Evolutionary conservation across 768 basidiomycete genomes (phyloP).

Genomic region (Lactarius psammicola): DNA sequence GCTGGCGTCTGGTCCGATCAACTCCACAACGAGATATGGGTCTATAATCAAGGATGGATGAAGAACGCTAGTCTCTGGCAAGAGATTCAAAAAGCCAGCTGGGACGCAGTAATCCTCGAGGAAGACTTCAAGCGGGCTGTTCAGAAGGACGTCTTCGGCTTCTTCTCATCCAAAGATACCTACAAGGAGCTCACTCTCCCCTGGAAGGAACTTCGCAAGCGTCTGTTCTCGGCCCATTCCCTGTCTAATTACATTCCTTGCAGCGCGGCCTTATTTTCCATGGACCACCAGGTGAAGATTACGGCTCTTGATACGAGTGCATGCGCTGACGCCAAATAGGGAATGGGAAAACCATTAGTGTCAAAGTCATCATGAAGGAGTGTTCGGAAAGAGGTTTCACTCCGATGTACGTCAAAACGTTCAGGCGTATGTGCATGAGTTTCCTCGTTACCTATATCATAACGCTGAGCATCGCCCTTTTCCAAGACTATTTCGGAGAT

Average conservation of each 20-base stretch:
- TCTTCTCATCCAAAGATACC: slow-evolving; percentile 70
- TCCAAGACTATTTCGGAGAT: slow-evolving; percentile 52
- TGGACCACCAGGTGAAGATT: slow-evolving; percentile 65
- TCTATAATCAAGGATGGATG: slow-evolving; percentile 70
- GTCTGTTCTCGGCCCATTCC: neutral
- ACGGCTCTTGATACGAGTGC: neutral
- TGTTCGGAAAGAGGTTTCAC: slow-evolving; percentile 60
- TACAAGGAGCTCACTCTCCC: slow-evolving; percentile 76
- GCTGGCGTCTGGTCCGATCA: slow-evolving; percentile 52
- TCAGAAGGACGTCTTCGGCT: slow-evolving; percentile 73
- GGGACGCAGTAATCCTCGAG: slow-evolving; percentile 74
- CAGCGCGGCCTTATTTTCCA: slow-evolving; percentile 81
- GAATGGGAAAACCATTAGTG: slow-evolving; percentile 81
- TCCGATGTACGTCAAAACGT: slow-evolving; percentile 81
- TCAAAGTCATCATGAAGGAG: slow-evolving; percentile 80
- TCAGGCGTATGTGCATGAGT: slow-evolving; percentile 51
- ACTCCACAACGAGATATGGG: slow-evolving; percentile 70
- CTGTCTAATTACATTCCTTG: slow-evolving; percentile 3
- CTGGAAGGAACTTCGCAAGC: slow-evolving; percentile 61
- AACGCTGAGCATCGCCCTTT: neutral
- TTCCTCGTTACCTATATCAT: neutral
- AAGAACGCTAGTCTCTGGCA: slow-evolving; percentile 62
- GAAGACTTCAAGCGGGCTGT: slow-evolving; percentile 63
- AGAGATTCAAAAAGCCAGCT: slow-evolving; percentile 51
- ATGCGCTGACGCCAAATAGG: slow-evolving; percentile 40